phyloP scores from a whole-genome alignment of 768 basidiomycete genomes.

The Xerocomellus chrysenteron region DNA sequence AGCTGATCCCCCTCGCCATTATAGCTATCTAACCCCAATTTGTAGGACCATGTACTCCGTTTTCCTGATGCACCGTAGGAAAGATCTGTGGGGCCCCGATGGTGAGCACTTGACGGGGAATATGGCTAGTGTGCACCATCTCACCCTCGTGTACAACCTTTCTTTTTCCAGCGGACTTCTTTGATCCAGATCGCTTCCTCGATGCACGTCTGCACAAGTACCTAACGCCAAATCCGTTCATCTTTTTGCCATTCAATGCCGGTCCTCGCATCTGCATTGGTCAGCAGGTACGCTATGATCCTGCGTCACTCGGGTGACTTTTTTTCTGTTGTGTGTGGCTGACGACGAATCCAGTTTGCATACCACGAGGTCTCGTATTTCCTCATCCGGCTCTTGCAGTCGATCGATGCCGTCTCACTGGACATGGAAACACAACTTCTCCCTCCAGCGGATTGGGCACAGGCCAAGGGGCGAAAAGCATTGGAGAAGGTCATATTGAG shows the following conservation, averaged over 20 bases:
- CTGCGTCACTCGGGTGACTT: not conserved
- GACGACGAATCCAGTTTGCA: constrained; percentile 41
- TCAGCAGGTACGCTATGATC: constrained; percentile 34
- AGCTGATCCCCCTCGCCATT: not conserved
- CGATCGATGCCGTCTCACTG: constrained; percentile 43
- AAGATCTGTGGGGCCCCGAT: constrained; percentile 40
- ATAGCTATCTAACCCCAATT: not conserved
- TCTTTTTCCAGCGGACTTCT: constrained; percentile 31
- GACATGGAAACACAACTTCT: constrained; percentile 35
- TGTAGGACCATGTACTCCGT: constrained; percentile 17
- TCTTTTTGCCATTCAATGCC: constrained; percentile 69
- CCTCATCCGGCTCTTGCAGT: constrained; percentile 51
- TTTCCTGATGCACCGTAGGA: constrained; percentile 39
- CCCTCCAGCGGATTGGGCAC: constrained; percentile 34
- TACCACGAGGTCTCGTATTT: constrained; percentile 57
- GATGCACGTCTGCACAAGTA: constrained; percentile 56
- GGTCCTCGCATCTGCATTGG: constrained; percentile 66
- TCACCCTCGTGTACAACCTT: not conserved
- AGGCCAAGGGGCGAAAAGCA: constrained; percentile 36
- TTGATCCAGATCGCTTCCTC: constrained; percentile 67
- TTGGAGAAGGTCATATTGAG: constrained; percentile 41
- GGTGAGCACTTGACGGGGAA: constrained; percentile 15
- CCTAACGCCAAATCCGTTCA: constrained; percentile 59
- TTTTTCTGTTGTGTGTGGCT: not conserved
- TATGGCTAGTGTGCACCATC: not conserved